Base-by-base conservation (phyloP, 768 basidiomycete genomes). In the Kwoniella shandongensis region DNA sequence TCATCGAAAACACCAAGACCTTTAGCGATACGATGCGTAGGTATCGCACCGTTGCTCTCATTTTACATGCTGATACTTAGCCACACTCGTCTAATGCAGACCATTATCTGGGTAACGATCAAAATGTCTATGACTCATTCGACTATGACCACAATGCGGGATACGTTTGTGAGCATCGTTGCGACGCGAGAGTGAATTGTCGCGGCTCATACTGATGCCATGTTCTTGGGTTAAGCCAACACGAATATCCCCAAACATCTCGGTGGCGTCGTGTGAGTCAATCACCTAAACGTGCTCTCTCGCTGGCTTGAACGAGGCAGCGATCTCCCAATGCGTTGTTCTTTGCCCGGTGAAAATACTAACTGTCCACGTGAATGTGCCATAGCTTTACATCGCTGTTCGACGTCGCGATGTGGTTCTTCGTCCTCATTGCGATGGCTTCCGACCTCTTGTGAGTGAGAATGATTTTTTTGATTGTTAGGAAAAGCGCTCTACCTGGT, bases 191-290 rank as follows among this genome's bases (percentile, higher is more conserved):
- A n/a, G n/a, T n/a, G n/a, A n/a, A 25, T 40, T 44, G 44, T 53
- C 30, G 1, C 10, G n/a, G 12, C 29, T 46, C 29, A 51, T n/a
- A n/a, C n/a, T n/a, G n/a, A n/a, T n/a, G n/a, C n/a, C n/a, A n/a
- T n/a, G n/a, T 26, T 38, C 35, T 8, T 18, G 32, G 25, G 4
- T 3, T 27, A 17, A 67, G 69, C 54, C 51, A 35, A 35, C n/a
- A 69, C 70, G 25, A 72, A 72, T 38, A 72, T 72, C 35, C 70
- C 70, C 3, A 72, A 72, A 56, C 70, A 72, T 48, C 67, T 72
- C 10, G 70, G 65, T 38, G 70, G 70, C n/a, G 59, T 57, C 1
- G 61, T 72, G 66, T 71, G 35, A 51, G 66, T 63, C 13, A 4
- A n/a, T n/a, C n/a, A n/a, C n/a, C n/a, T n/a, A n/a, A n/a, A n/a